phyloP scores from a whole-genome alignment of 257 asterid species.

The Echium plantagineum region DNA sequence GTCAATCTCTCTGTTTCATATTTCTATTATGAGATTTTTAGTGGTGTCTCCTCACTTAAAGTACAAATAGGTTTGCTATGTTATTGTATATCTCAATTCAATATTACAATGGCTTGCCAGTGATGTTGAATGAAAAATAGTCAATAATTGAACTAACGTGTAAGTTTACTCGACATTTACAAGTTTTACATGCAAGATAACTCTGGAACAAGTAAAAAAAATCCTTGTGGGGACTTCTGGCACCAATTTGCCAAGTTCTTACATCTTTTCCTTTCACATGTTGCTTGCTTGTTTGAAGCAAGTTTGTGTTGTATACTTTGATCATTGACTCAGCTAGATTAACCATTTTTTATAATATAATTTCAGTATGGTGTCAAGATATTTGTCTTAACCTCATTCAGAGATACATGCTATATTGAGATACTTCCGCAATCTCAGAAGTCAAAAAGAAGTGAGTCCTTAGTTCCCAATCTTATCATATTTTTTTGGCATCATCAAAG shows the following conservation, averaged over 20 bases:
- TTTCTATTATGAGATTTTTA: neutral
- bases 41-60: too few species aligned
- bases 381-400: slow-evolving; percentile 73
- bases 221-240: neutral
- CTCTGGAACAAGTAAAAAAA: neutral
- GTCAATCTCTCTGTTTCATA: neutral
- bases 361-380: slow-evolving; percentile 79
- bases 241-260: neutral
- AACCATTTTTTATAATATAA: neutral
- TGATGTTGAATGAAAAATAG: neutral
- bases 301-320: neutral
- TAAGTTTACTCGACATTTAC: neutral
- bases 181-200: neutral
- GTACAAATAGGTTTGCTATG: neutral
- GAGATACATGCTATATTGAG: slow-evolving; percentile 92
- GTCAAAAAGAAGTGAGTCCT: slow-evolving; percentile 58
- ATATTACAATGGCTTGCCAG: neutral
- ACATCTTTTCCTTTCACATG: neutral
- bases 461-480: neutral
- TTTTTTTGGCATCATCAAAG: neutral
- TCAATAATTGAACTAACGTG: neutral
- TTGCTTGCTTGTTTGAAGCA: neutral
- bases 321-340: neutral
- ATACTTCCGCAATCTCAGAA: slow-evolving; percentile 63
- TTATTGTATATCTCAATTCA: neutral